Evolutionary conservation across 768 basidiomycete genomes (phyloP).

Genomic region (Clathrus columnatus): DNA sequence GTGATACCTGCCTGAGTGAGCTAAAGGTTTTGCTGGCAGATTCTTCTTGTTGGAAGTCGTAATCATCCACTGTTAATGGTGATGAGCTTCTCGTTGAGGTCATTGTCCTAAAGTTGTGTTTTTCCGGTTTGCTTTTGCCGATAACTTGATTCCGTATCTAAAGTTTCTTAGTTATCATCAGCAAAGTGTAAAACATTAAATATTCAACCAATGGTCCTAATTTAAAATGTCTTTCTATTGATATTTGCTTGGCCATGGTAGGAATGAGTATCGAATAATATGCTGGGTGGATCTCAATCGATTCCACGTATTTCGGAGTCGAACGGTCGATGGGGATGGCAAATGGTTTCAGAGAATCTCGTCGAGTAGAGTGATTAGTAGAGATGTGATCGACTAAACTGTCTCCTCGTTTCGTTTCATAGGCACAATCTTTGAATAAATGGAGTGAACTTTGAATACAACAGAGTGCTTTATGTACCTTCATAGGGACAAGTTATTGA

Average conservation of each 20-base stretch:
- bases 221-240: conserved; percentile 1
- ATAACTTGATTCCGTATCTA: background rate
- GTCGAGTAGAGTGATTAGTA: conserved; percentile 31
- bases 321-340: conserved; percentile 27
- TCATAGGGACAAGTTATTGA: conserved; percentile 40
- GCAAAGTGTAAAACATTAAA: background rate
- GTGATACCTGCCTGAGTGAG: background rate
- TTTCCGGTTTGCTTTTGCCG: background rate
- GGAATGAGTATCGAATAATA: conserved; percentile 23
- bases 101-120: background rate
- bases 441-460: background rate
- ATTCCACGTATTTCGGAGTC: conserved; percentile 23
- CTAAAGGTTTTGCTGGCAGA: background rate
- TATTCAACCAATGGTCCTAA: conserved; percentile 1
- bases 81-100: background rate
- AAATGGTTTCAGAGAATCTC: conserved; percentile 27
- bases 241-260: background rate
- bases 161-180: no score
- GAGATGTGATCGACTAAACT: conserved; percentile 40
- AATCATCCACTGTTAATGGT: background rate
- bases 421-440: conserved; percentile 9
- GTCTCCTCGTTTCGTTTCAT: conserved; percentile 30
- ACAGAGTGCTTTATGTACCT: conserved; percentile 30
- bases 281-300: conserved; percentile 39
- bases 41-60: conserved; percentile 1